Evolutionary conservation across 23 red algal genomes (phyloP).

Genomic region (Cyanidiococcus yangmingshanensis): DNA sequence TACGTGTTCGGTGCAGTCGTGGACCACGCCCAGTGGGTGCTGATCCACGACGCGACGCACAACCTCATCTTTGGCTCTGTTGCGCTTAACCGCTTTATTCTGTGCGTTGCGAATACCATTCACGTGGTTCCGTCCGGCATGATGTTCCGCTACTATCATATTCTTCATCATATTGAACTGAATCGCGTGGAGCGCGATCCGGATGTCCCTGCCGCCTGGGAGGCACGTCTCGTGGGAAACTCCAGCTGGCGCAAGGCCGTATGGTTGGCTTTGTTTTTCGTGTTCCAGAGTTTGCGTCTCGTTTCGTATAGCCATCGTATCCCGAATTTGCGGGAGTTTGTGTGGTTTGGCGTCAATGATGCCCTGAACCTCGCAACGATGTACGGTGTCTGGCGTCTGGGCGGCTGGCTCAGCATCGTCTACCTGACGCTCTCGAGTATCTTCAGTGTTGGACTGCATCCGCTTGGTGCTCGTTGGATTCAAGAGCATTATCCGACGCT

Average conservation of each 20-base stretch:
- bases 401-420: conserved; percentile 36
- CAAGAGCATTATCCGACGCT: conserved; percentile 99
- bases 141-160: conserved; percentile 99
- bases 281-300: conserved; percentile 22
- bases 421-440: conserved; percentile 57
- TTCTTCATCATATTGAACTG: conserved; percentile 96
- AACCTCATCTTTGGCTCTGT: conserved; percentile 72
- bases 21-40: conserved; percentile 93
- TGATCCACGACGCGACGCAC: conserved; percentile 98
- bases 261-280: conserved; percentile 49
- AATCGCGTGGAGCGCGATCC: conserved; percentile 80
- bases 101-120: conserved; percentile 61
- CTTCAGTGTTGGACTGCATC: conserved; percentile 82
- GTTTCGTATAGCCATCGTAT: conserved; percentile 63
- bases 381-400: neutral
- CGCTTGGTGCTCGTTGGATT: conserved; percentile 98
- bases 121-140: conserved; percentile 89
- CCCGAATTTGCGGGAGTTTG: conserved; percentile 39
- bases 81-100: conserved; percentile 48
- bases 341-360: conserved; percentile 61
- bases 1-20: conserved; percentile 78
- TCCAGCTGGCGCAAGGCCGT: conserved; percentile 65
- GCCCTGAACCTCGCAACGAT: conserved; percentile 22
- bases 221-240: conserved; percentile 85
- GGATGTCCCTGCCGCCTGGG: conserved; percentile 82